These are phyloP conservation scores for Karstenula rhodostoma DNA, from an alignment of 2,329 filamentous ascomycete genomes.

Conservation along the genomic window DNA sequence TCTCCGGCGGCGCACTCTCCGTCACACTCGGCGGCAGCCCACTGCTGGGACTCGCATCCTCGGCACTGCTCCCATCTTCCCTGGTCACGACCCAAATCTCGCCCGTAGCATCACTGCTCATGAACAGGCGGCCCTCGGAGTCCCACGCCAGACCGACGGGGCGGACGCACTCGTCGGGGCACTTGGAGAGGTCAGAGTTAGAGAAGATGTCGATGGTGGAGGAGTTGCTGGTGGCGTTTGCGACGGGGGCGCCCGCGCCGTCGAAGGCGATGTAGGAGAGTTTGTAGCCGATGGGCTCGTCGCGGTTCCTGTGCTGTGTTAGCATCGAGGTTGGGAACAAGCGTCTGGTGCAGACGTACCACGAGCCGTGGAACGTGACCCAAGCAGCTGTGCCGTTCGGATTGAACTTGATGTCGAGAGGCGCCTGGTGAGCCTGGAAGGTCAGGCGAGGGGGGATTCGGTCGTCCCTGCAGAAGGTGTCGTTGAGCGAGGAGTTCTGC, in stretches of 20 bases:
- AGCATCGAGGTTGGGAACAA: background rate
- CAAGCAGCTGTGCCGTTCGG: conserved; percentile 66
- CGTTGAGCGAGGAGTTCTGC: conserved; percentile 57
- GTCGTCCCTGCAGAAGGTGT: conserved; percentile 54
- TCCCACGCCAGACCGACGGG: conserved; percentile 67
- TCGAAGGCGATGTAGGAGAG: conserved; percentile 57
- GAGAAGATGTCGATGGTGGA: conserved; percentile 63
- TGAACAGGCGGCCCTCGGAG: conserved; percentile 64
- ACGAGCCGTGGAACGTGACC: conserved; percentile 76
- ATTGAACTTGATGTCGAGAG: conserved; percentile 75
- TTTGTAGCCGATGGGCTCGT: conserved; percentile 60
- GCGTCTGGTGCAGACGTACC: conserved; percentile 50
- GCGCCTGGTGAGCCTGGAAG: conserved; percentile 73
- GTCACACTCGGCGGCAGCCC: conserved; percentile 22
- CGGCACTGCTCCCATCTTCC: conserved; percentile 40
- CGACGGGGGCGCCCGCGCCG: conserved; percentile 55
- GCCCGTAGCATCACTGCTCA: conserved; percentile 69
- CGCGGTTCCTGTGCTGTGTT: conserved; percentile 51
- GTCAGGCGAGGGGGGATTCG: conserved; percentile 61
- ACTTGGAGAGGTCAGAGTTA: conserved; percentile 62
- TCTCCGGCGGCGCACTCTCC: background rate
- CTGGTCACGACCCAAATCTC: conserved; percentile 67
- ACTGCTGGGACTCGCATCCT: conserved; percentile 31
- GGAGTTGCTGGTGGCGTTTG: conserved; percentile 55
- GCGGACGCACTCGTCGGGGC: conserved; percentile 67